Percentiles rank a stretch among this genome's conserved stretches.
These are phyloP conservation scores for Cephalotrichum gorgonifer DNA, from an alignment of 2,329 filamentous ascomycete genomes.

Conservation along the genomic window DNA sequence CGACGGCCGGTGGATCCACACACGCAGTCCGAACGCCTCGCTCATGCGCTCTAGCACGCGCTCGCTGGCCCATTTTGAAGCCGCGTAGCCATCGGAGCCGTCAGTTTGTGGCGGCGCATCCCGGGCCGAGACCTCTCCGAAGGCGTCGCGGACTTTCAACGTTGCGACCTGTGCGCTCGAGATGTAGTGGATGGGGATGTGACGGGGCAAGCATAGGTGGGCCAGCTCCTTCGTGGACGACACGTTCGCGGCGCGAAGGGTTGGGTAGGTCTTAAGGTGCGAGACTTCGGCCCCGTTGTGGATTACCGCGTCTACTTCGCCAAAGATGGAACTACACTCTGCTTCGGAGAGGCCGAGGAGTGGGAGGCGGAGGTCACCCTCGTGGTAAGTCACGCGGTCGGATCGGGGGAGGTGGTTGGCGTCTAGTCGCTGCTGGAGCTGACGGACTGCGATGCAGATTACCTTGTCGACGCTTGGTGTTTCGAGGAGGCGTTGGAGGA, in stretches of 20 bases:
- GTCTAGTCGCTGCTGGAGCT: constrained; percentile 5
- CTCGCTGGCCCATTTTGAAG: too few species aligned
- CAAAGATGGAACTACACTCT: constrained; percentile 17
- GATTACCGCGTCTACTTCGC: constrained; percentile 34
- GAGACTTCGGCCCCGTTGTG: constrained; percentile 30
- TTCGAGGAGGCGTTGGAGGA: constrained; percentile 23
- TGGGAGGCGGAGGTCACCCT: constrained; percentile 16
- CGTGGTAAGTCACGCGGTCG: constrained; percentile 11
- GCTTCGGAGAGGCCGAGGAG: constrained; percentile 13
- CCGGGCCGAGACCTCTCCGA: too few species aligned
- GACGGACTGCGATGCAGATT: not conserved
- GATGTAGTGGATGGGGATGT: constrained; percentile 25
- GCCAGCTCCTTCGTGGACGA: constrained; percentile 18
- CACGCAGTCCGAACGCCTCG: too few species aligned
- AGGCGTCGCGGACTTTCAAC: too few species aligned
- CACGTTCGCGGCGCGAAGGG: constrained; percentile 18
- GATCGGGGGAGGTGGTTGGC: not conserved
- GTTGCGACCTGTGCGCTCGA: too few species aligned
- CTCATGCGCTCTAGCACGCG: too few species aligned
- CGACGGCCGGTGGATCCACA: too few species aligned
- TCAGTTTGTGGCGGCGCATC: too few species aligned
- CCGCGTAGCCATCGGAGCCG: too few species aligned
- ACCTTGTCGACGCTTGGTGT: not conserved
- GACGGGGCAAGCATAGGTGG: constrained; percentile 10
- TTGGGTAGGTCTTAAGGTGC: constrained; percentile 19